Evolutionary conservation across 1,139 yeast genomes (phyloP).

Genomic region (Zygoascus hellenicus): DNA sequence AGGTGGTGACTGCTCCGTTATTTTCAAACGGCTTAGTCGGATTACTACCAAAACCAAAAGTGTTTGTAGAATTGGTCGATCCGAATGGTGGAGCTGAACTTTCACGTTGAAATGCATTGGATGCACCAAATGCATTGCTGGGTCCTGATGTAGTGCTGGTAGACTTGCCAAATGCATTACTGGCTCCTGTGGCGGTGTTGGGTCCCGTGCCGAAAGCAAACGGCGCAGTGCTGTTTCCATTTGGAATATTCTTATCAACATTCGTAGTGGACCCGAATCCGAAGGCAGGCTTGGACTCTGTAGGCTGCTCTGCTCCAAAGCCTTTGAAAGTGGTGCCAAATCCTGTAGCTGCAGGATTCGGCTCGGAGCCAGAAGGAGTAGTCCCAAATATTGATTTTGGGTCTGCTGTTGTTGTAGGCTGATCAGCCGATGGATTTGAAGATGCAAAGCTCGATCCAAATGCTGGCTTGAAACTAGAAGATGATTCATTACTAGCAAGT

Average conservation of each 20-base stretch:
- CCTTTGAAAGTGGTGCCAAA: no score
- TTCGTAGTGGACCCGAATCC: neutral
- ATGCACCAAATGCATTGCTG: slow-evolving; percentile 4
- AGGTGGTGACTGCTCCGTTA: neutral
- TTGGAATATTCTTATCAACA: neutral
- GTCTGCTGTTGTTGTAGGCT: neutral
- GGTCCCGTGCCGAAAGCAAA: slow-evolving; percentile 7
- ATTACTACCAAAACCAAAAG: neutral
- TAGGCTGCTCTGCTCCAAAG: neutral
- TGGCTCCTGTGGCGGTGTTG: neutral
- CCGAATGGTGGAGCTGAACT: slow-evolving; percentile 7
- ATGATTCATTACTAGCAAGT: slow-evolving; percentile 2
- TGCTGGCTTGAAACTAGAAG: slow-evolving; percentile 3
- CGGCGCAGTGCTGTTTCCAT: slow-evolving; percentile 1
- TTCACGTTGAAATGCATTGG: neutral
- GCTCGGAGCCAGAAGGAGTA: no score
- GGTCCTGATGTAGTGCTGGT: slow-evolving; percentile 1
- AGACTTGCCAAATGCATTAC: slow-evolving; percentile 1
- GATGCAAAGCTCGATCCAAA: slow-evolving; percentile 1
- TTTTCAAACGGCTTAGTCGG: neutral
- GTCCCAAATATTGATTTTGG: no score
- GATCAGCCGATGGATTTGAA: neutral
- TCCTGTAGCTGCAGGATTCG: no score
- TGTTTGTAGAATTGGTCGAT: neutral
- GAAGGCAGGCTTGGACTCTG: slow-evolving; percentile 4